phyloP scores from a whole-genome alignment of 78 protist genomes.

The Dictyostelium citrinum region DNA sequence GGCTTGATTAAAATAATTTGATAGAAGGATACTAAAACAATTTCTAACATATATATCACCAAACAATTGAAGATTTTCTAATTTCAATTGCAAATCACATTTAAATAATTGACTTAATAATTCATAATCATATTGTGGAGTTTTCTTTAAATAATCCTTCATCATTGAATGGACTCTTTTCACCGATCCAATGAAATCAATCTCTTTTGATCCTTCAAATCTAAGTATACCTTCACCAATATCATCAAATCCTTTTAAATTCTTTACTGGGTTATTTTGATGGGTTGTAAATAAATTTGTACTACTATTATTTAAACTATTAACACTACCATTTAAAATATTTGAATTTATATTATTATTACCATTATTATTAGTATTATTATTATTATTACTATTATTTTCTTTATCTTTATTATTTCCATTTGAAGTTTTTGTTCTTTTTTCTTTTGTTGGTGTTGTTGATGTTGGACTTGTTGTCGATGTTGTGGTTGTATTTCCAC shows the following conservation, averaged over 20 bases:
- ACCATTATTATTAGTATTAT: background rate
- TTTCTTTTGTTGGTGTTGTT: background rate
- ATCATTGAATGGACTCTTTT: conserved; percentile 4
- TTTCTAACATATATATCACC: conserved; percentile 76
- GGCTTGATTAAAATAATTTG: conserved; percentile 42
- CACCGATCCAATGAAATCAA: conserved; percentile 43
- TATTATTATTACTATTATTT: background rate
- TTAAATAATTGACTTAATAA: conserved; percentile 21
- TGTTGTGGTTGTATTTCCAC: background rate
- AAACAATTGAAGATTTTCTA: conserved; percentile 71
- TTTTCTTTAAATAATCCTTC: conserved; percentile 16
- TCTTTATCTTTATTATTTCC: background rate
- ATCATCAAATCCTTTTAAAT: conserved; percentile 33
- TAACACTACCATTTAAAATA: background rate
- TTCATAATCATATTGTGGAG: conserved; percentile 69
- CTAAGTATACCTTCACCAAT: conserved; percentile 61
- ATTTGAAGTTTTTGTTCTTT: background rate
- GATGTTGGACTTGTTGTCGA: background rate
- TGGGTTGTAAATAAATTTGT: background rate
- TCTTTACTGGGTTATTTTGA: conserved; percentile 2
- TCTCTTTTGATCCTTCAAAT: background rate
- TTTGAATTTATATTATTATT: background rate
- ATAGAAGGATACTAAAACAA: conserved; percentile 4
- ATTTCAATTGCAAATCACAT: conserved; percentile 48
- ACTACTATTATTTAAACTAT: background rate